Evolutionary conservation across 192 early-diverging fungal species (phyloP).

Genomic region (Coemansia guatemalensis): DNA sequence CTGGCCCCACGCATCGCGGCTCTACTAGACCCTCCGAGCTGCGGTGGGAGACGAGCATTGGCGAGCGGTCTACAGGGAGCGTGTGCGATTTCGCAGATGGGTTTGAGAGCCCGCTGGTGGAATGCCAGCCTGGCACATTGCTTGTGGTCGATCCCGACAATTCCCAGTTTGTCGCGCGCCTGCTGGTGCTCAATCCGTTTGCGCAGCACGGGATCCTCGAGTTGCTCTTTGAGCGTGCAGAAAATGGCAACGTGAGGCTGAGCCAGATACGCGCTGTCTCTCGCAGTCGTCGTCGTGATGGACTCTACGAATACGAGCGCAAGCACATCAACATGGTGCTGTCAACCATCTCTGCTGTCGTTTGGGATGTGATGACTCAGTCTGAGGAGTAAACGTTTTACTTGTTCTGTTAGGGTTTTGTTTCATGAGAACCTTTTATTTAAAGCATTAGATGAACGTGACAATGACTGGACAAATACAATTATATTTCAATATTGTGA

Average conservation of each 20-base stretch:
- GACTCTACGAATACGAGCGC: conserved; percentile 53
- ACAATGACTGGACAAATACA: neutral
- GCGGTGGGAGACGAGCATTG: neutral
- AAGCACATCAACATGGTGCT: conserved; percentile 50
- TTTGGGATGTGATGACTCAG: conserved; percentile 44
- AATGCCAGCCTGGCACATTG: conserved; percentile 38
- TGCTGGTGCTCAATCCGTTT: conserved; percentile 53
- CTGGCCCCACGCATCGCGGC: neutral
- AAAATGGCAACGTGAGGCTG: conserved; percentile 20
- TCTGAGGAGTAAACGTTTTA: neutral
- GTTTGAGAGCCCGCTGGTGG: conserved; percentile 36
- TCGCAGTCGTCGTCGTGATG: conserved; percentile 32
- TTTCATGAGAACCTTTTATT: neutral
- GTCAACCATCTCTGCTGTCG: conserved; percentile 49
- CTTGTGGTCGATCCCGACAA: conserved; percentile 41
- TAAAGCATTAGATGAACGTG: neutral
- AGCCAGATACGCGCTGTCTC: conserved; percentile 34
- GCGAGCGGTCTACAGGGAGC: neutral
- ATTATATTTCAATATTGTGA: neutral
- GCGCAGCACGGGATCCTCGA: conserved; percentile 43
- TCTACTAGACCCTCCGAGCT: neutral
- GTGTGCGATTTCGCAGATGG: conserved; percentile 9
- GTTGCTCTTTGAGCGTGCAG: conserved; percentile 41
- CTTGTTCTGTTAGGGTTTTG: neutral
- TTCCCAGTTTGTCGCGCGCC: conserved; percentile 27